Evolutionary conservation across 1,284 basidiomycete genomes (phyloP), one percentile per base, ranked within the genome.

Genomic region (Austroboletus sp.): DNA sequence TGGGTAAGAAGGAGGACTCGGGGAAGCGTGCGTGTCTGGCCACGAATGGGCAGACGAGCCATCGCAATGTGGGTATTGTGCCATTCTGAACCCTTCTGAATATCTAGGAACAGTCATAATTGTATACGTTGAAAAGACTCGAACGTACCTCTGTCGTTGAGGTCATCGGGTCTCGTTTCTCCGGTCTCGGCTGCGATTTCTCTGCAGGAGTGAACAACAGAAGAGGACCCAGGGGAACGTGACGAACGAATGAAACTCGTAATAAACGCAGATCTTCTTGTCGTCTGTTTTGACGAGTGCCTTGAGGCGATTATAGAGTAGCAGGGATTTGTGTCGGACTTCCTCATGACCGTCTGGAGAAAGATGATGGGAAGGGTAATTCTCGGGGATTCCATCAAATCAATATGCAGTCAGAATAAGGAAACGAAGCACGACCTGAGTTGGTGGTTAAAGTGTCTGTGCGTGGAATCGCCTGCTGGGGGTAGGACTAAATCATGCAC

Each of bases 291-390:
- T 84, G 23, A 85, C 73, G 29, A 97, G 71, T 1, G 85, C 80
- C 56, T 89, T 91, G 47, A 97, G 74, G 21, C 92, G 84, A 63
- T 95, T 97, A 68, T 90, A 93, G 13, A 98, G 72, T 1, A 95
- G 96, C 26, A 98, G 68, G 0, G 90, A 94, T 23, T 94, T 80
- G 66, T 98, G 95, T 45, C 95, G 77, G 48, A 97, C 92, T 77
- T 99, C 96, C 55, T 96, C 40, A 97, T 72, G 1, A 97, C 93
- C 0, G 95, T 99, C 66, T 98, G 96, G 1, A 97, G 78, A 10
- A 98, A 72, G 43, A 99, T 84, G 44, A 96, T 79, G 0, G 89
- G 87, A 0, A 88, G 72, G 0, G 70, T 74, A 53, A 96, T 89
- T 1, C 83, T 68, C 5, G 71, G 65, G 0, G 87, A 86, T 61